Evolutionary conservation across 495 filamentous ascomycete species (phyloP).

Genomic region (Neurospora sp.): DNA sequence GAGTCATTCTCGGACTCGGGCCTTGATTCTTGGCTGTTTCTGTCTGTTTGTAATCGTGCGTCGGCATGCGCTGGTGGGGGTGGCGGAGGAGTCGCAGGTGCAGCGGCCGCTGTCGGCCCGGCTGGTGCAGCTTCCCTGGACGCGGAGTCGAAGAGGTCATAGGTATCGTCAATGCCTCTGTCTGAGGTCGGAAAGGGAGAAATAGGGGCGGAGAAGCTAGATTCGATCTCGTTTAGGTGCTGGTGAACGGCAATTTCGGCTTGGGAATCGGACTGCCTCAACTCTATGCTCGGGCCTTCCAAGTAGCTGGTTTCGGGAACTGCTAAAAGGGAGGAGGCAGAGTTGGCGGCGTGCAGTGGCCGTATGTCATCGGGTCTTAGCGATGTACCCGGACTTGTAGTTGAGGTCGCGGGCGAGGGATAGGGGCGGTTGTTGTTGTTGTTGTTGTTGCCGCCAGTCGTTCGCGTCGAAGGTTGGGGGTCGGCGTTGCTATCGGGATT

Average conservation of each 20-base stretch:
- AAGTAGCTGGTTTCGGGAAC: constrained; percentile 31
- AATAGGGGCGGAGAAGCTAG: constrained; percentile 60
- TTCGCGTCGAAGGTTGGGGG: neutral
- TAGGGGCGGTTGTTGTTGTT: constrained; percentile 9
- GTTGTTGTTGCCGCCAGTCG: neutral
- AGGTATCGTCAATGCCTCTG: constrained; percentile 52
- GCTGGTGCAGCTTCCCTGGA: constrained; percentile 17
- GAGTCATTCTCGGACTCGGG: neutral
- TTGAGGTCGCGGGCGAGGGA: neutral
- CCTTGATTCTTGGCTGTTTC: neutral
- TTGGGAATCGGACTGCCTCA: constrained; percentile 30
- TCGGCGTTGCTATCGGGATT: neutral
- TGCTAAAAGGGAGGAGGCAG: constrained; percentile 1
- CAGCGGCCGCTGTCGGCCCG: constrained; percentile 1
- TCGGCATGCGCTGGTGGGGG: constrained; percentile 2
- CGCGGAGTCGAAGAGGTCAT: constrained; percentile 44
- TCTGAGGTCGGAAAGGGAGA: constrained; percentile 35
- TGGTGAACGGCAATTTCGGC: constrained; percentile 36
- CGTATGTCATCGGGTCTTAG: constrained; percentile 20
- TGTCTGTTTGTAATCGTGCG: neutral
- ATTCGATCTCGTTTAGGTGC: constrained; percentile 78
- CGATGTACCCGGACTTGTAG: constrained; percentile 2
- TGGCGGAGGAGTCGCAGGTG: neutral
- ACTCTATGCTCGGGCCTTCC: constrained; percentile 32
- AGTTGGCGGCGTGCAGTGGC: constrained; percentile 9